Conservation (phyloP, 768 basidiomycete genomes). For the Xerocomellus intermedius region DNA sequence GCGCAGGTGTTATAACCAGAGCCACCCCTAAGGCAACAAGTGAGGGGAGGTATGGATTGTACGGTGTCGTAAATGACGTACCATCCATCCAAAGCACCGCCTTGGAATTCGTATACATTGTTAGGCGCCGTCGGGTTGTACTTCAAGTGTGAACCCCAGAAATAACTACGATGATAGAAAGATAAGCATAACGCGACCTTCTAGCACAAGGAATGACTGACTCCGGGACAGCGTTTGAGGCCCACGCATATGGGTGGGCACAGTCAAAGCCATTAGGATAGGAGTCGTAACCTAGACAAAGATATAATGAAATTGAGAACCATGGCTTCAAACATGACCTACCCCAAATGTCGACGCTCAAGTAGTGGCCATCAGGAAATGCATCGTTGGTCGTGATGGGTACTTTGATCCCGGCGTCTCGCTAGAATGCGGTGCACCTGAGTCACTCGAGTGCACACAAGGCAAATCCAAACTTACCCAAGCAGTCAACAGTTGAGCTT, state of each 20-base stretch:
- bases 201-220: background rate
- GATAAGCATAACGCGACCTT: background rate
- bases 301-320: background rate
- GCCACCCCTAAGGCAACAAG: slow-evolving; percentile 19
- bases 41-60: background rate
- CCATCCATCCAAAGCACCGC: slow-evolving; percentile 54
- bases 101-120: slow-evolving; percentile 30
- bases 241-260: slow-evolving; percentile 45
- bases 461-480: slow-evolving; percentile 14
- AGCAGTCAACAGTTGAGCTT: slow-evolving; percentile 31
- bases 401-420: slow-evolving; percentile 43
- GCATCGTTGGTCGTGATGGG: slow-evolving; percentile 50
- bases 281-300: slow-evolving; percentile 18
- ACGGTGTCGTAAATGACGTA: slow-evolving; percentile 36
- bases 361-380: slow-evolving; percentile 44
- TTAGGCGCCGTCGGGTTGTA: slow-evolving; percentile 25
- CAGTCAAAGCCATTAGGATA: slow-evolving; percentile 59
- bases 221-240: slow-evolving; percentile 43
- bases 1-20: slow-evolving; percentile 21
- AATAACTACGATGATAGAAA: slow-evolving; percentile 9
- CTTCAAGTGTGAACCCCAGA: slow-evolving; percentile 41
- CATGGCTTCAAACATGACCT: background rate
- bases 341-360: slow-evolving; percentile 51
- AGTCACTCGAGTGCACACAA: background rate
- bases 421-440: slow-evolving; percentile 26